Conservation (phyloP, 495 filamentous ascomycete species). For the Massariosphaeria phaeospora region DNA sequence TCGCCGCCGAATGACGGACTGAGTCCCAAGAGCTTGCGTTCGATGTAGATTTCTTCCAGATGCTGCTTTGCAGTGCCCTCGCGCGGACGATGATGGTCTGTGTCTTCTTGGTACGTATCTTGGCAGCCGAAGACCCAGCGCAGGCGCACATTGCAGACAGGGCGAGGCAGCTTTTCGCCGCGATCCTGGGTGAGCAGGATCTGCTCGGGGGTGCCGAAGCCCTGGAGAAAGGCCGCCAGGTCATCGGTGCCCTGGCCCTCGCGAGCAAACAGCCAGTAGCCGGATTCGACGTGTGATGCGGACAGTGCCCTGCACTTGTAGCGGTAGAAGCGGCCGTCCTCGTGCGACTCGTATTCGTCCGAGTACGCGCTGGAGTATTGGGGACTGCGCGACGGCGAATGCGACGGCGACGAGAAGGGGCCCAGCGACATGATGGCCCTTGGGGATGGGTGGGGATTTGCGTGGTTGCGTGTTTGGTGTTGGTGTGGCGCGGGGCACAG, state of each 20-base stretch:
- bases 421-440: no score
- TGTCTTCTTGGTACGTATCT: background rate
- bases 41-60: background rate
- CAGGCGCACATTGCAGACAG: background rate
- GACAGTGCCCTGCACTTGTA: no score
- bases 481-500: no score
- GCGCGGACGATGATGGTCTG: no score
- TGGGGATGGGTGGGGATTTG: no score
- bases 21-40: background rate
- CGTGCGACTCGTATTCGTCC: no score
- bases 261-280: slow-evolving; percentile 13
- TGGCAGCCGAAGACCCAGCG: slow-evolving; percentile 3
- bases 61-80: slow-evolving; percentile 8
- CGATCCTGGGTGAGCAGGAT: background rate
- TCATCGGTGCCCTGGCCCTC: slow-evolving; percentile 1
- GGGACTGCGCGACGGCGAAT: no score
- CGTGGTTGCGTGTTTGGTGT: no score
- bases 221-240: background rate
- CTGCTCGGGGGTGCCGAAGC: slow-evolving; percentile 5
- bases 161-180: background rate
- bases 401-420: no score
- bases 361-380: no score
- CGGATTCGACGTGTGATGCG: slow-evolving; percentile 2
- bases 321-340: no score
- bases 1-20: background rate